Percentiles rank a stretch among this genome's conserved stretches.
Conservation (phyloP, 306 rosid species). For the Hylodesmum podocarpum region DNA sequence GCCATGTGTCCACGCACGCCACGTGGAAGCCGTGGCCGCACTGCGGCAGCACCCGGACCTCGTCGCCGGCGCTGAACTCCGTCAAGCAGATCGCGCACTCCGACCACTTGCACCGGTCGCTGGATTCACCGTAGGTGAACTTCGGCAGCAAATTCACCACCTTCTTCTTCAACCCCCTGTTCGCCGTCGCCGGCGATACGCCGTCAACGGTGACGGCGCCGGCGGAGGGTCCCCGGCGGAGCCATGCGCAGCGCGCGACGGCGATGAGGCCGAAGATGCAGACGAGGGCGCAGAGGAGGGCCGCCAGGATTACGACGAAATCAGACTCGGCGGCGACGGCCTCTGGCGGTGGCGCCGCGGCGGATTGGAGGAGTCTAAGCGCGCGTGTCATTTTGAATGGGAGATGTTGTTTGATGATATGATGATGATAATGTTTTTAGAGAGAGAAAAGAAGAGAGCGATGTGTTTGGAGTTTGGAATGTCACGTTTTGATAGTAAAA, state of each 20-base stretch:
- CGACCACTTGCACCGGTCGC: slow-evolving; percentile 20
- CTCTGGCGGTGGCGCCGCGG: slow-evolving; percentile 55
- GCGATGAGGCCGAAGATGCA: slow-evolving; percentile 71
- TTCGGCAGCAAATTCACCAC: slow-evolving; percentile 64
- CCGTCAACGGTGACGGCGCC: background rate
- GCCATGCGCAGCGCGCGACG: slow-evolving; percentile 76
- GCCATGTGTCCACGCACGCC: slow-evolving; percentile 70
- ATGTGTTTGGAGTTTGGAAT: background rate
- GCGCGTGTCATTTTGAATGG: slow-evolving; percentile 47
- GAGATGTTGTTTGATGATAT: background rate
- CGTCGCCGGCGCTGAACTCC: slow-evolving; percentile 55
- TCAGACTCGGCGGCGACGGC: slow-evolving; percentile 54
- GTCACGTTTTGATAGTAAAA: background rate
- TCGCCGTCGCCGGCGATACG: slow-evolving; percentile 13
- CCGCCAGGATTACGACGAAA: slow-evolving; percentile 71
- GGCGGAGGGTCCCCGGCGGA: slow-evolving; percentile 41
- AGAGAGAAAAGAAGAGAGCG: background rate
- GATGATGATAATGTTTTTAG: background rate
- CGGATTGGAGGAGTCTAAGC: slow-evolving; percentile 34
- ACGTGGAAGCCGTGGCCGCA: slow-evolving; percentile 72
- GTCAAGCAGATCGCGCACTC: slow-evolving; percentile 76
- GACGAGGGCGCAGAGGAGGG: slow-evolving; percentile 75
- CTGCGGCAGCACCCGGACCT: slow-evolving; percentile 67
- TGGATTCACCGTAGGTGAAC: slow-evolving; percentile 37
- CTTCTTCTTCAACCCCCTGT: slow-evolving; percentile 70